phyloP scores from a whole-genome alignment of 352 stramenopile genomes.

The Pythium phragmiticola region DNA sequence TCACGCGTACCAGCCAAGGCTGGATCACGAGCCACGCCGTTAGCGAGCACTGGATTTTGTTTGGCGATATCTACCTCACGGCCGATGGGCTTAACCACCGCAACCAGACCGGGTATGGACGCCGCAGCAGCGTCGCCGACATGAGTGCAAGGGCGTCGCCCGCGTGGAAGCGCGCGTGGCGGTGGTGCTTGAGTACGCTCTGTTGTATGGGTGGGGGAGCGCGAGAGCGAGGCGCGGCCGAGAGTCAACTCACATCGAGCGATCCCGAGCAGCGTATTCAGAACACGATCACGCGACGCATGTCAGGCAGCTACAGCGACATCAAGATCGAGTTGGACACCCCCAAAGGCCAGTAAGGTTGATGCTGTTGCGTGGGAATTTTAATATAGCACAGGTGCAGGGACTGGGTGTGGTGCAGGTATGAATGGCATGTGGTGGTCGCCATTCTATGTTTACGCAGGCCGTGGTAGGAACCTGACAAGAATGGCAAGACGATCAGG shows the following conservation, averaged over 20 bases:
- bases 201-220: constrained; percentile 6
- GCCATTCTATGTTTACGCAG: constrained; percentile 10
- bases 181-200: constrained; percentile 18
- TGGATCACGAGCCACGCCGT: constrained; percentile 84
- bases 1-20: constrained; percentile 69
- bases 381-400: constrained; percentile 4
- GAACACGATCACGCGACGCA: constrained; percentile 63
- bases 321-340: constrained; percentile 70
- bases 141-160: constrained; percentile 25
- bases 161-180: constrained; percentile 25
- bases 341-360: constrained; percentile 36
- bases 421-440: not conserved
- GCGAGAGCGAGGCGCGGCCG: not conserved
- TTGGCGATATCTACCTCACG: constrained; percentile 76
- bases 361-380: not conserved
- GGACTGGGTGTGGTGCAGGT: no score
- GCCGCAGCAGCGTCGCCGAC: constrained; percentile 55
- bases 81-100: constrained; percentile 53
- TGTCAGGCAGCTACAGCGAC: constrained; percentile 81
- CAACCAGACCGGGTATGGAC: constrained; percentile 39
- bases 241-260: constrained; percentile 34
- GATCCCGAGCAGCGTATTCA: constrained; percentile 72
- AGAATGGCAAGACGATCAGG: constrained; percentile 5
- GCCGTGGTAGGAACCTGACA: not conserved
- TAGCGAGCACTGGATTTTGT: constrained; percentile 81